These are phyloP conservation scores for Pythium coloratum DNA, from an alignment of 352 stramenopile genomes.

Conservation along the genomic window DNA sequence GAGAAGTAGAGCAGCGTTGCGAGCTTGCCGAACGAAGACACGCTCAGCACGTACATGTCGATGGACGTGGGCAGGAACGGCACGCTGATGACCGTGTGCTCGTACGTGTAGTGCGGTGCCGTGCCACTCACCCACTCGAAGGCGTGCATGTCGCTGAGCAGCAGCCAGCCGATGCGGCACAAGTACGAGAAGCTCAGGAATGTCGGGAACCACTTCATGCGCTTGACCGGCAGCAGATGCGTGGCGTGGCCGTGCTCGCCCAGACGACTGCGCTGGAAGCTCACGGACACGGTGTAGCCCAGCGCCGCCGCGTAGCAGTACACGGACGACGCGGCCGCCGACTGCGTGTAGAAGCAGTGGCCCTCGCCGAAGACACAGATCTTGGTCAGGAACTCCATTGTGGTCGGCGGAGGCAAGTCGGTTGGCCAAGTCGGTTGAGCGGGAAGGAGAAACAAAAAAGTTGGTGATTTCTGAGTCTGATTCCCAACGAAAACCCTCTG, in stretches of 20 bases:
- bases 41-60: slow-evolving; percentile 80
- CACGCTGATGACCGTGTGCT: slow-evolving; percentile 75
- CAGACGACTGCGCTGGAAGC: slow-evolving; percentile 64
- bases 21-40: slow-evolving; percentile 74
- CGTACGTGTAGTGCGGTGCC: slow-evolving; percentile 45
- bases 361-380: slow-evolving; percentile 73
- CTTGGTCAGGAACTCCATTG: slow-evolving; percentile 46
- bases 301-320: slow-evolving; percentile 70
- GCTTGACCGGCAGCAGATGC: slow-evolving; percentile 74
- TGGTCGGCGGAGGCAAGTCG: not conserved
- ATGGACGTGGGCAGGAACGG: slow-evolving; percentile 71
- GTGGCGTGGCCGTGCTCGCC: slow-evolving; percentile 83
- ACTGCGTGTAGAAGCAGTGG: slow-evolving; percentile 81
- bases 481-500: too few species aligned
- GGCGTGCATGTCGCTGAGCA: slow-evolving; percentile 79
- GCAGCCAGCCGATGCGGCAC: slow-evolving; percentile 67
- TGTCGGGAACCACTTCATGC: slow-evolving; percentile 83
- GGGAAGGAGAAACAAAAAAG: slow-evolving; percentile 1
- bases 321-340: slow-evolving; percentile 53
- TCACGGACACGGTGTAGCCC: slow-evolving; percentile 73
- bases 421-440: not conserved
- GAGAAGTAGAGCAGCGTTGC: slow-evolving; percentile 82
- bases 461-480: too few species aligned
- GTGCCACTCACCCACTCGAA: slow-evolving; percentile 75
- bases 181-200: slow-evolving; percentile 77